phyloP scores from a whole-genome alignment of 2,329 filamentous ascomycete genomes.

The Colletotrichum tropicale region DNA sequence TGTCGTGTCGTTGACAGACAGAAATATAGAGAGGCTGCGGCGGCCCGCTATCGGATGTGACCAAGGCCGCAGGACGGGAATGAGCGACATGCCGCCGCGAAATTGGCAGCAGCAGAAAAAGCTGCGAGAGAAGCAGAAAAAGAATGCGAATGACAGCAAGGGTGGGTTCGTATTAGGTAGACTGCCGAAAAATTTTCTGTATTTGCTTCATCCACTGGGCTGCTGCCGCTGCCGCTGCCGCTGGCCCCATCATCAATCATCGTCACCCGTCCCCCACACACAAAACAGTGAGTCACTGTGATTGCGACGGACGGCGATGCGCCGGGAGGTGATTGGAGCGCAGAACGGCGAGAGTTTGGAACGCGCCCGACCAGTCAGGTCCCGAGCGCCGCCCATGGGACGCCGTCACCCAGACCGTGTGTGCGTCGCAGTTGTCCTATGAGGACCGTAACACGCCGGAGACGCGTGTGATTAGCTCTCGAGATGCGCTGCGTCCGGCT shows the following conservation, averaged over 20 bases:
- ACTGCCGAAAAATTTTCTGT: not conserved
- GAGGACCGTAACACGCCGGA: not conserved
- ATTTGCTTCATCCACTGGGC: not conserved
- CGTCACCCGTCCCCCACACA: not conserved
- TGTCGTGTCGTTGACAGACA: not conserved
- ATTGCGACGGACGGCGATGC: constrained; percentile 2
- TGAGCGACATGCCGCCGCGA: not conserved
- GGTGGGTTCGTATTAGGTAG: not conserved
- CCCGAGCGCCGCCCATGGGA: constrained; percentile 10
- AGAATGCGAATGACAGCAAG: not conserved
- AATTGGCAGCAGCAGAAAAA: not conserved
- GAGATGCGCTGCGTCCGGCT: not conserved
- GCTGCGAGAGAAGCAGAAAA: not conserved
- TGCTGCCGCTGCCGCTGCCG: not conserved
- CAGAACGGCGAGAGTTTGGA: not conserved
- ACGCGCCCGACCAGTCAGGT: constrained; percentile 6
- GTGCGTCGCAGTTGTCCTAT: not conserved
- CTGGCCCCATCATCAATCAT: not conserved
- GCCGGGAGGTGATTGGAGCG: constrained; percentile 18
- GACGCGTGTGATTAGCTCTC: not conserved
- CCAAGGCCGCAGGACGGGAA: not conserved
- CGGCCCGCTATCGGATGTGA: constrained; percentile 11
- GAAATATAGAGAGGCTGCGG: not conserved
- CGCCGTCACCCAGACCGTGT: not conserved
- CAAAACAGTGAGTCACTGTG: not conserved